A percentile compares a stretch with the other conserved stretches of the same genome.
Evolutionary conservation across 2,329 filamentous ascomycete species (phyloP).

Genomic region (Grosmannia huntii): DNA sequence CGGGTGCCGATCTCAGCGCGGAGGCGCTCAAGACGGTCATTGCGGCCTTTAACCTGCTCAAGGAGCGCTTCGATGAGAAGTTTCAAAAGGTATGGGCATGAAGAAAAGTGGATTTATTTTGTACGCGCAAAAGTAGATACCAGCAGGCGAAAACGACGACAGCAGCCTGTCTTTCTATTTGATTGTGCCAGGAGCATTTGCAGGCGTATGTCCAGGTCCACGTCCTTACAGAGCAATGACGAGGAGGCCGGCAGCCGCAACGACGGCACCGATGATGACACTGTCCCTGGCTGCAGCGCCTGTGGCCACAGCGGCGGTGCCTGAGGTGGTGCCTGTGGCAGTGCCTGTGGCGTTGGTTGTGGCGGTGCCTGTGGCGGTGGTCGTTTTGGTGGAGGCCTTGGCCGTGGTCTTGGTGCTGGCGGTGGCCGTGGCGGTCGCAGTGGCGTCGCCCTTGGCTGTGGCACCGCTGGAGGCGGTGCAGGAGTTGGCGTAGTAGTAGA

Average conservation of each 20-base stretch:
- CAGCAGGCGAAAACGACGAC: too few relatives aligned
- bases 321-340: neutral
- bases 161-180: too few relatives aligned
- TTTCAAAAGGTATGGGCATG: conserved; percentile 50
- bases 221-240: neutral
- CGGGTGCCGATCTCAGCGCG: conserved; percentile 23
- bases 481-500: conserved; percentile 9
- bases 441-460: neutral
- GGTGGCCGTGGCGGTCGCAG: neutral
- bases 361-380: neutral
- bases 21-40: conserved; percentile 40
- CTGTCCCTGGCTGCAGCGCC: neutral
- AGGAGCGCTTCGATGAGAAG: conserved; percentile 49
- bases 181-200: too few relatives aligned
- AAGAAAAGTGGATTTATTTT: too few relatives aligned
- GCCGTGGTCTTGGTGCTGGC: neutral
- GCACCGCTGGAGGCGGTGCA: conserved; percentile 6
- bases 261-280: neutral
- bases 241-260: neutral
- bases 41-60: conserved; percentile 43
- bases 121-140: too few relatives aligned
- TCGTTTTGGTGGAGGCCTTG: too few relatives aligned
- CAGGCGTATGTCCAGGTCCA: too few relatives aligned
- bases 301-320: neutral
- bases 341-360: neutral